A percentile compares a stretch with the other conserved stretches of the same genome.
These are phyloP conservation scores for Ustilago loliicola DNA, from an alignment of 1,284 basidiomycete species.

Conservation along the genomic window DNA sequence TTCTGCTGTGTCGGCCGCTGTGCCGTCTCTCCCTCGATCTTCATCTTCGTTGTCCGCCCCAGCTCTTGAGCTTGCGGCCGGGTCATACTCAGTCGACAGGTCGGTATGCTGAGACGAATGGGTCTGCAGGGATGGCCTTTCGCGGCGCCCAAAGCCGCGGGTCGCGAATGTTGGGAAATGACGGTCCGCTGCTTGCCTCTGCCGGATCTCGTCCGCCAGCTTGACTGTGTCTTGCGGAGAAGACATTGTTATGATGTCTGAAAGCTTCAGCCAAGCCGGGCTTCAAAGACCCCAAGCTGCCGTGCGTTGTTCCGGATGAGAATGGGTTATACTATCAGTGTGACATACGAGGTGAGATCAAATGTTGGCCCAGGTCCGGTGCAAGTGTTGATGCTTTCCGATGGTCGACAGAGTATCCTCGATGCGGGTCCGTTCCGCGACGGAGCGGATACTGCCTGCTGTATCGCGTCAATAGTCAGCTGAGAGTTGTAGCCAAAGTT, in stretches of 20 bases:
- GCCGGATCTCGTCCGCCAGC: conserved; percentile 39
- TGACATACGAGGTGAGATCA: background rate
- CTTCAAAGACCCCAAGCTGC: background rate
- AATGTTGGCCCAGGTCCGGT: background rate
- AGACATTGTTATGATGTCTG: conserved; percentile 23
- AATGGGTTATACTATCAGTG: background rate
- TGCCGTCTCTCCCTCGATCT: background rate
- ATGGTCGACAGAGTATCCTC: background rate
- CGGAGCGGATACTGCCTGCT: background rate
- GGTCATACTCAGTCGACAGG: conserved; percentile 3
- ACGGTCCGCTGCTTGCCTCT: conserved; percentile 42
- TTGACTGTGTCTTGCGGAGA: conserved; percentile 51
- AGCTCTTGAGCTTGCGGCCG: background rate
- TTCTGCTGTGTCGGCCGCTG: background rate
- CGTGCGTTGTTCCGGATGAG: background rate
- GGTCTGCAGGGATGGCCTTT: conserved; percentile 27
- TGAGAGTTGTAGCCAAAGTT: too few relatives aligned
- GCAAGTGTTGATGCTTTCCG: background rate
- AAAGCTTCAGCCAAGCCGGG: background rate
- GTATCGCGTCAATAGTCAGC: too few relatives aligned
- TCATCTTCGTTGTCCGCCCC: background rate
- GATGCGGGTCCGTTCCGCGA: background rate
- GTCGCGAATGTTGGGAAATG: conserved; percentile 47
- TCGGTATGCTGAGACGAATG: conserved; percentile 14
- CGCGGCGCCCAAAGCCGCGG: conserved; percentile 35